phyloP scores from a whole-genome alignment of 805 yeast species.

The Lachancea waltii region DNA sequence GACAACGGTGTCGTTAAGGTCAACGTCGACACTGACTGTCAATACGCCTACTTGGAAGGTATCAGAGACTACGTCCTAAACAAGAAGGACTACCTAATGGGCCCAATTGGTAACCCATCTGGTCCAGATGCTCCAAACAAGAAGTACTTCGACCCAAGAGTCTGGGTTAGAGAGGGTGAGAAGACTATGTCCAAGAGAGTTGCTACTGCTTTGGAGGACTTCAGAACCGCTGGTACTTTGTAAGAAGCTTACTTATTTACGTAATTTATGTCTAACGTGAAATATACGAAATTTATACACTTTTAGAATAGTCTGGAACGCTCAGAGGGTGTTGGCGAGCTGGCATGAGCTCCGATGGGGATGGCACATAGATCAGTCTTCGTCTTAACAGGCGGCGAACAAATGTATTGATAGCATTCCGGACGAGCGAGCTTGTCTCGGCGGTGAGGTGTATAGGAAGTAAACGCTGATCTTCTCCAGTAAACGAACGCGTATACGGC shows the following conservation, averaged over 20 bases:
- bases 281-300: too few relatives aligned
- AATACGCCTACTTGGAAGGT: slow-evolving; percentile 94
- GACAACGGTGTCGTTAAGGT: slow-evolving; percentile 95
- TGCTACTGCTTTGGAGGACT: slow-evolving; percentile 71
- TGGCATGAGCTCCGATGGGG: too few relatives aligned
- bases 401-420: too few relatives aligned
- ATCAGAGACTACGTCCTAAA: slow-evolving; percentile 93
- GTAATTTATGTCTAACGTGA: slow-evolving; percentile 9
- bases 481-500: too few relatives aligned
- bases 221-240: slow-evolving; percentile 60
- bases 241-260: slow-evolving; percentile 1
- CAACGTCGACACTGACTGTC: slow-evolving; percentile 98
- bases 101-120: slow-evolving; percentile 97
- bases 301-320: too few relatives aligned
- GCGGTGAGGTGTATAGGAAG: too few relatives aligned
- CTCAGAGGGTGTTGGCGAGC: too few relatives aligned
- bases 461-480: too few relatives aligned
- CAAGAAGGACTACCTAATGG: slow-evolving; percentile 89
- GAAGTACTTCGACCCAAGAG: slow-evolving; percentile 99
- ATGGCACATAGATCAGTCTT: too few relatives aligned
- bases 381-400: too few relatives aligned
- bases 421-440: too few relatives aligned
- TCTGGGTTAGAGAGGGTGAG: slow-evolving; percentile 99
- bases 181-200: slow-evolving; percentile 92
- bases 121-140: slow-evolving; percentile 99